Evolutionary conservation across 2,329 filamentous ascomycete species (phyloP).

Genomic region (Tolypocladium endophyticum): DNA sequence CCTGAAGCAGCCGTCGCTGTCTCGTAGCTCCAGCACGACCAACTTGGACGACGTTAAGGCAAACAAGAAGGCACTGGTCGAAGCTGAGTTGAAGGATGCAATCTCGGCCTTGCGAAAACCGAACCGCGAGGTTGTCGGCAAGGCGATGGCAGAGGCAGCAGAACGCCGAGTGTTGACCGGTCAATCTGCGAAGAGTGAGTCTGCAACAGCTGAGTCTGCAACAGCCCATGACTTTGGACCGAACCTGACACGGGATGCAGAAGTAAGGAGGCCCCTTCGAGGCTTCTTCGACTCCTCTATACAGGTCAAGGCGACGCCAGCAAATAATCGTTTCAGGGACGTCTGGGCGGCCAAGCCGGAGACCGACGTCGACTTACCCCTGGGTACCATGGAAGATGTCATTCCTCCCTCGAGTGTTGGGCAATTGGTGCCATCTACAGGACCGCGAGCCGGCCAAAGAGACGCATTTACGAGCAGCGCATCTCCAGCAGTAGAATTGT

Average conservation of each 20-base stretch:
- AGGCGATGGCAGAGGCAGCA: conserved; percentile 54
- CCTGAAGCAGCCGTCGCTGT: conserved; percentile 30
- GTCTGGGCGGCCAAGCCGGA: conserved; percentile 25
- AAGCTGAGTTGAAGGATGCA: conserved; percentile 62
- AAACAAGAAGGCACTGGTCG: conserved; percentile 54
- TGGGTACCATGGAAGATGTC: conserved; percentile 16
- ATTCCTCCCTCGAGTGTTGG: conserved; percentile 27
- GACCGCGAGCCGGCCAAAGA: conserved; percentile 18
- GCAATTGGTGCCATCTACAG: conserved; percentile 31
- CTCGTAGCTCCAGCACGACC: conserved; percentile 34
- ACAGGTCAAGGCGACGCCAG: conserved; percentile 47
- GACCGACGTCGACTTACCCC: conserved; percentile 8
- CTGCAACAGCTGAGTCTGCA: conserved; percentile 21
- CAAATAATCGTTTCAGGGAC: conserved; percentile 43
- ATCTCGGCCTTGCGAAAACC: conserved; percentile 66
- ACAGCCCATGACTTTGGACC: neutral
- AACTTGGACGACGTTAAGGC: conserved; percentile 45
- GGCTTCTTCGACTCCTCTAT: conserved; percentile 26
- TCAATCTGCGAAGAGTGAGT: conserved; percentile 38
- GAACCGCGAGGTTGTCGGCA: conserved; percentile 59
- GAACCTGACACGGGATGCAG: conserved; percentile 25
- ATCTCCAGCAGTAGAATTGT: conserved; percentile 17
- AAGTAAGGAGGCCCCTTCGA: conserved; percentile 40
- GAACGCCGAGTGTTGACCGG: conserved; percentile 46
- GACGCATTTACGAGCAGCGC: conserved; percentile 18